Evolutionary conservation across 1,284 basidiomycete species (phyloP), one percentile per base, ranked within the genome.

Genomic region (Athelia sp.): DNA sequence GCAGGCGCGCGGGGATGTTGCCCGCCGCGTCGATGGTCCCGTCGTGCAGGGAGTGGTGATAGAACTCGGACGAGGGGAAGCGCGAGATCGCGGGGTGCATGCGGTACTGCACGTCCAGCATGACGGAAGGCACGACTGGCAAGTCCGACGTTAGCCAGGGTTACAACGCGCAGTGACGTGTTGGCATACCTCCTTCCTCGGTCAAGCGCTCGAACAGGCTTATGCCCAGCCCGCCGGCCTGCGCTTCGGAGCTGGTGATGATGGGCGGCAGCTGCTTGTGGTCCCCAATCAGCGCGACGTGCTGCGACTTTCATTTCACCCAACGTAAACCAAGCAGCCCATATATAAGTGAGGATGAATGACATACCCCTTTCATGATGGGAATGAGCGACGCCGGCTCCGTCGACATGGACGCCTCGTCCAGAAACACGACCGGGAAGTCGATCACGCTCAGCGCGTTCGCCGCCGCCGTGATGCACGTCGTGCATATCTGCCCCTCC

Each of bases 211-310:
- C 94, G 57, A 98, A 98, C 23, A 98, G 73, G 67, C 90, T 93
- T 17, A 82, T 78, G 1, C 83, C 84, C 15, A 95, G 72, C 1
- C 90, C 92, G 18, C 81, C 79, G 17, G 74, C 68, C 59, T 81
- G 76, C 1, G 88, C 90, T 59, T 87, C 81, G 34, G 74, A 73
- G 56, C 82, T 89, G 8, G 81, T 76, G 52, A 96, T 91, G 48
- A 97, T 83, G 0, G 95, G 93, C 18, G 94, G 92, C n/a, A 97
- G 75, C 64, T 98, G 95, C 64, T 95, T 95, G 68, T 98, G 95
- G 69, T 98, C 95, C 24, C 94, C 95, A 54, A 98, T 95, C 47
- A 98, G 80, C 3, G 90, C 82, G 26, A 93, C 75, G 58, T 98
- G 94, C 45, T 76, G 76, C 19, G 87, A 88, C 84, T 87, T 59